Conservation (phyloP, 345 rosid species). For the Eucalyptus sp. region DNA sequence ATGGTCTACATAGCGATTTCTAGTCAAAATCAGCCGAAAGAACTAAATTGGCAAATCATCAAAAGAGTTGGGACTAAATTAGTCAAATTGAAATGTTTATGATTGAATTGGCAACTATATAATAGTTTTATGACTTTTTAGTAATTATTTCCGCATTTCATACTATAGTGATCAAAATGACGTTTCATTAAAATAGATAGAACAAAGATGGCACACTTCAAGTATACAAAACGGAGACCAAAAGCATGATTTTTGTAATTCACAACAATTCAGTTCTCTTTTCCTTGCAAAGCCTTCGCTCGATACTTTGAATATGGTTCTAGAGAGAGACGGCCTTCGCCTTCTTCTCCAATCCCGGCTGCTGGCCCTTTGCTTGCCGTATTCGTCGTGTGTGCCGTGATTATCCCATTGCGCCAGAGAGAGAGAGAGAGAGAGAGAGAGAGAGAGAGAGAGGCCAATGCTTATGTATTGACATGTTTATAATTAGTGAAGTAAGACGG, state of each 20-base stretch:
- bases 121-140: too few relatives aligned
- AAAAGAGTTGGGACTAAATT: too few relatives aligned
- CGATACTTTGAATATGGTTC: constrained; percentile 89
- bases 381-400: constrained; percentile 82
- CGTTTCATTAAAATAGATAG: too few relatives aligned
- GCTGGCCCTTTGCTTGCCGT: constrained; percentile 47
- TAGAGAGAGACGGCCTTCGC: constrained; percentile 59
- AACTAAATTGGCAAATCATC: neutral
- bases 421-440: neutral
- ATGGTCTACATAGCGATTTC: fast-evolving
- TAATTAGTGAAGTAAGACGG: neutral
- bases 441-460: neutral
- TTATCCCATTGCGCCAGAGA: neutral
- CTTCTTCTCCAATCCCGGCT: constrained; percentile 60
- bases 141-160: neutral
- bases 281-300: constrained; percentile 90
- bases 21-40: fast-evolving
- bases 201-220: neutral
- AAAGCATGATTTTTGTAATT: neutral
- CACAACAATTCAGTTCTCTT: neutral
- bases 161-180: neutral
- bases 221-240: neutral
- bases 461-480: neutral
- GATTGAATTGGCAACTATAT: too few relatives aligned
- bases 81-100: too few relatives aligned